Conservation (phyloP, 331 rosid species). For the Malus hybrid region DNA sequence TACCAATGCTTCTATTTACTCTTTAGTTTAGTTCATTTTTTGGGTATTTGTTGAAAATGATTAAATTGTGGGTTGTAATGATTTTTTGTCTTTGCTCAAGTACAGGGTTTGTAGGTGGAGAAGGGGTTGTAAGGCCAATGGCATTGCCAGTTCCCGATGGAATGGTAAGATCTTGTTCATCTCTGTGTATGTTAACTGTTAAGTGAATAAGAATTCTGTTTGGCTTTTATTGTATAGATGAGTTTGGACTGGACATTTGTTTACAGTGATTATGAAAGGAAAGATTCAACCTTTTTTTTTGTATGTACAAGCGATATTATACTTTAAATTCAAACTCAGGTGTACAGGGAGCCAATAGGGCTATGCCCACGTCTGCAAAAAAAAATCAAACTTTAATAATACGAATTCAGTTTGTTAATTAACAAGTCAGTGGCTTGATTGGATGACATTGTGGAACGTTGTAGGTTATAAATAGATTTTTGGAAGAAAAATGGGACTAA, state of each 20-base stretch:
- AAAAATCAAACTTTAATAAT: not conserved
- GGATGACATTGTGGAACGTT: not conserved
- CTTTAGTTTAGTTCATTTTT: not conserved
- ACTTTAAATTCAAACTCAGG: not conserved
- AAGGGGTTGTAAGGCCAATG: not conserved
- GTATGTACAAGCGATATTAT: not conserved
- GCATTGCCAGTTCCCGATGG: not conserved
- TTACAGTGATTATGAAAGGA: not conserved
- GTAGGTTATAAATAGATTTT: not conserved
- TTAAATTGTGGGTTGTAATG: not conserved
- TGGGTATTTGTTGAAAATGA: not conserved
- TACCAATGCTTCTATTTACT: no score
- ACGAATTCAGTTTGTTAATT: not conserved
- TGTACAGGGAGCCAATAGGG: not conserved
- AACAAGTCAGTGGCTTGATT: not conserved
- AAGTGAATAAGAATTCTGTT: not conserved
- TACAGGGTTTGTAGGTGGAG: conserved; percentile 11
- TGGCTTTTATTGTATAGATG: not conserved
- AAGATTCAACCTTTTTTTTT: not conserved
- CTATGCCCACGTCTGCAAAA: not conserved
- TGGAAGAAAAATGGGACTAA: not conserved
- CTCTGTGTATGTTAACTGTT: not conserved
- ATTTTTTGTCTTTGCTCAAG: not conserved
- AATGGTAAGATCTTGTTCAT: not conserved
- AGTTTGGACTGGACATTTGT: not conserved